A percentile compares a stretch with the other conserved stretches of the same genome.
Evolutionary conservation across 495 filamentous ascomycete genomes (phyloP).

Genomic region (Cenococcum geophilum): DNA sequence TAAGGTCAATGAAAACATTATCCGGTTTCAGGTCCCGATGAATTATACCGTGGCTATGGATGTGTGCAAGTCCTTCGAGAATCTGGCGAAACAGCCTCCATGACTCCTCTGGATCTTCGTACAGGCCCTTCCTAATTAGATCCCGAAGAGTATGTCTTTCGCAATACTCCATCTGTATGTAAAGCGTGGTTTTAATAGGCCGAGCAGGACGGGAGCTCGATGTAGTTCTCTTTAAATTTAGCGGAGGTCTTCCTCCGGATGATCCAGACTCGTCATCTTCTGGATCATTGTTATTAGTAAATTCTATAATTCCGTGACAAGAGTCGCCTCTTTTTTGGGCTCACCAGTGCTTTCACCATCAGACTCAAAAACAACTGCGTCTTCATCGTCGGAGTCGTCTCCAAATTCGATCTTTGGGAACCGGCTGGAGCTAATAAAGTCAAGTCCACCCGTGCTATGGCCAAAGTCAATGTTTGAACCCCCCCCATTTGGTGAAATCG

Average conservation of each 20-base stretch:
- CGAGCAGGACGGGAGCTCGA: constrained; percentile 30
- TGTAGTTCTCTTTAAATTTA: constrained; percentile 10
- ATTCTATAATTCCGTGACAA: not conserved
- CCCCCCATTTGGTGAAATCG: constrained; percentile 23
- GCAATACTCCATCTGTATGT: constrained; percentile 96
- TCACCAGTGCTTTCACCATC: constrained; percentile 20
- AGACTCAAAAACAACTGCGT: constrained; percentile 20
- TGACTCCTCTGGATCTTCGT: constrained; percentile 62
- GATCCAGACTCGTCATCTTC: constrained; percentile 14
- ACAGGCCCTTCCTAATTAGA: constrained; percentile 72
- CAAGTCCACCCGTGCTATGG: constrained; percentile 65
- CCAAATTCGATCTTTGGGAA: constrained; percentile 76
- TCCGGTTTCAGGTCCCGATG: constrained; percentile 98
- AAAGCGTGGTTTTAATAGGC: constrained; percentile 55
- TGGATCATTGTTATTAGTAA: not conserved
- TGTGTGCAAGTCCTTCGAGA: constrained; percentile 82
- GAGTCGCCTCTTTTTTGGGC: not conserved
- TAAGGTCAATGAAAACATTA: constrained; percentile 91
- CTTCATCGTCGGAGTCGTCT: constrained; percentile 53
- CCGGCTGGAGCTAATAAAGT: constrained; percentile 87
- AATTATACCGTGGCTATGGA: constrained; percentile 86
- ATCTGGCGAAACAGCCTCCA: constrained; percentile 93
- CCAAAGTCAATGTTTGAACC: constrained; percentile 57
- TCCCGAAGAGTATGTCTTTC: constrained; percentile 91
- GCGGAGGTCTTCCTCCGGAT: not conserved